Base-by-base conservation (phyloP, 2,329 filamentous ascomycete species). In the Arthrobotrys musiformis region DNA sequence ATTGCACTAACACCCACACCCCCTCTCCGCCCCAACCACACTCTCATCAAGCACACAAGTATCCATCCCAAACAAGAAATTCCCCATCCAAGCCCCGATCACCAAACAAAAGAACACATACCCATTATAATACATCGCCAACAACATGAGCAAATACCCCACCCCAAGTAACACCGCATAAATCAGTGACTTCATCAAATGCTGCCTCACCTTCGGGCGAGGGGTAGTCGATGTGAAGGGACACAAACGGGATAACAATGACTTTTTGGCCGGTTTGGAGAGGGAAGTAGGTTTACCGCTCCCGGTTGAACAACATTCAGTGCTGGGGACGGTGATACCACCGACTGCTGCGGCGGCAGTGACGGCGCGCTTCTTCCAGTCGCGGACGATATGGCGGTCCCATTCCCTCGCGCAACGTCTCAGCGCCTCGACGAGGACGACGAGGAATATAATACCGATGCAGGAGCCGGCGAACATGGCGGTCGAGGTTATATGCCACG, bases 101-200 rank as follows among this genome's bases (percentile, higher is more conserved):
- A 94, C 88, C 82, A 95, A 93, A 80, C 89, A 92, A 74, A 94
- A 90, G 82, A 95, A 92, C 79, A 95, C 87, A 83, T 93, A 95
- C 8, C 90, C 89, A 73, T 90, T 90, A 83, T 86, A 90, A 79
- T 89, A 89, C 88, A 90, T 90, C 19, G 88, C 87, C 26, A 90
- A 81, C 67, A 86, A 50, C 79, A 80, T 79, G 35, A 75, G 61
- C 22, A 62, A 56, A 35, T 70, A 75, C 5, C 62, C 60, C 19
- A 67, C 62, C 15, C 37, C 89, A 81, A 94, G 93, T 79, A 92
- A 91, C 2, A 89, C 69, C 84, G 90, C 89, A 80, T 94, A 91
- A 19, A 94, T 82, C 2, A 90, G 78, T 0, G 92, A 90, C 5
- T 92, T 87, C 2, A 91, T 82, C 0, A 87, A 84, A 81, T 94